Conservation (phyloP, 192 early-diverging fungal genomes). For the Chytriomyces sp. region DNA sequence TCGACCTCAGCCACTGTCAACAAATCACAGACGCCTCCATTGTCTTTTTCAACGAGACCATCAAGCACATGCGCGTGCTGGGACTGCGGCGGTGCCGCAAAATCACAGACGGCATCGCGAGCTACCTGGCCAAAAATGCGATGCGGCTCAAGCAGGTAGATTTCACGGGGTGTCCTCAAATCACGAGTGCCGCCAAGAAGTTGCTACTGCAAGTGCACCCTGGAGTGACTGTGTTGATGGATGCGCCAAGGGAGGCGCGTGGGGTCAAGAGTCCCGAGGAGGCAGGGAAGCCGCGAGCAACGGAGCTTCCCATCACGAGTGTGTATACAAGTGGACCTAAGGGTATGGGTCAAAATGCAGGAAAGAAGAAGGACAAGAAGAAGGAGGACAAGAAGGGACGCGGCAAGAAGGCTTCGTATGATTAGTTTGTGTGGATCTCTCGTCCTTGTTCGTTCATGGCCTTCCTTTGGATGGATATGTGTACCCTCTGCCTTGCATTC, state of each 20-base stretch:
- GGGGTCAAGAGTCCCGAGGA: slow-evolving; percentile 20
- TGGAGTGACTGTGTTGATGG: slow-evolving; percentile 8
- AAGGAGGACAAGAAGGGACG: slow-evolving; percentile 26
- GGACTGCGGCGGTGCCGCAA: slow-evolving; percentile 43
- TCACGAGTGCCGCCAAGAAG: slow-evolving; percentile 26
- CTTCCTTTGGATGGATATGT: too few relatives aligned
- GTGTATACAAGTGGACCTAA: slow-evolving; percentile 40
- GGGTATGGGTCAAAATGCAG: slow-evolving; percentile 21
- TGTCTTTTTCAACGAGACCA: slow-evolving; percentile 41
- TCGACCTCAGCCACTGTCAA: slow-evolving; percentile 46
- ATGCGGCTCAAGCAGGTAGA: slow-evolving; percentile 25
- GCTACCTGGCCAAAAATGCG: slow-evolving; percentile 34
- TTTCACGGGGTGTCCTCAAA: slow-evolving; percentile 40
- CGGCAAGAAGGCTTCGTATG: background rate
- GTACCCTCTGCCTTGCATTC: too few relatives aligned
- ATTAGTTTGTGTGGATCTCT: background rate
- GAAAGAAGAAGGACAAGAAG: slow-evolving; percentile 26
- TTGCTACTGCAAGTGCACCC: slow-evolving; percentile 13
- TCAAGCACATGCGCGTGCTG: slow-evolving; percentile 34
- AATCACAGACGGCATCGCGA: slow-evolving; percentile 45
- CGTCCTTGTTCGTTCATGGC: too few relatives aligned
- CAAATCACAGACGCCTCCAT: slow-evolving; percentile 51
- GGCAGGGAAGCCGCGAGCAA: slow-evolving; percentile 27
- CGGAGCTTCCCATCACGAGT: slow-evolving; percentile 34
- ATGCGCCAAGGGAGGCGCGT: slow-evolving; percentile 19